These are phyloP conservation scores for Penicillium odoratum DNA, from an alignment of 495 filamentous ascomycete species.

Conservation along the genomic window DNA sequence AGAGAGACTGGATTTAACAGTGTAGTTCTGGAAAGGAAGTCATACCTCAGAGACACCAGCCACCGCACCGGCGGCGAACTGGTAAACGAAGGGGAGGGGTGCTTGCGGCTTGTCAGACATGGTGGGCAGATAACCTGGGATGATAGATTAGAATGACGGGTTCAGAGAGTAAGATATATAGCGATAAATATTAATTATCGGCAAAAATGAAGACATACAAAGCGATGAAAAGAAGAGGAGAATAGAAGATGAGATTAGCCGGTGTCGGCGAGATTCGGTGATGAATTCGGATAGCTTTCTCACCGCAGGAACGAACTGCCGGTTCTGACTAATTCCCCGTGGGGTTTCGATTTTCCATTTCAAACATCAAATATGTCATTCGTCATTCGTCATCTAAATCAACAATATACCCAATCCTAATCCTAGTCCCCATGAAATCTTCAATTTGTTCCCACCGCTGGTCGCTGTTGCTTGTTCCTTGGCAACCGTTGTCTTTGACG, in stretches of 20 bases:
- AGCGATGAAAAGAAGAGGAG: constrained; percentile 15
- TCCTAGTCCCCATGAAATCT: background rate
- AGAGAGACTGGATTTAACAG: background rate
- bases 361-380: background rate
- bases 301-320: constrained; percentile 18
- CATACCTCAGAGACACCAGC: constrained; percentile 90
- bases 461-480: constrained; percentile 49
- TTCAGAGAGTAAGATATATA: background rate
- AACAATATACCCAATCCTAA: background rate
- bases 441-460: background rate
- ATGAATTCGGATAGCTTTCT: constrained; percentile 11
- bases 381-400: background rate
- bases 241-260: constrained; percentile 17
- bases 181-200: background rate
- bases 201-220: constrained; percentile 11
- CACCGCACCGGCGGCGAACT: constrained; percentile 85
- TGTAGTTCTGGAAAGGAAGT: background rate
- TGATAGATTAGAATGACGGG: constrained; percentile 4
- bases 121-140: constrained; percentile 26
- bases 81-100: constrained; percentile 80
- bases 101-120: constrained; percentile 60
- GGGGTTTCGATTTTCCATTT: constrained; percentile 6
- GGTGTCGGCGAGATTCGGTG: constrained; percentile 31
- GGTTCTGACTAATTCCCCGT: constrained; percentile 21
- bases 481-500: constrained; percentile 53